These are phyloP conservation scores for Phialophora macrospora DNA, from an alignment of 2,329 filamentous ascomycete genomes.

Conservation along the genomic window DNA sequence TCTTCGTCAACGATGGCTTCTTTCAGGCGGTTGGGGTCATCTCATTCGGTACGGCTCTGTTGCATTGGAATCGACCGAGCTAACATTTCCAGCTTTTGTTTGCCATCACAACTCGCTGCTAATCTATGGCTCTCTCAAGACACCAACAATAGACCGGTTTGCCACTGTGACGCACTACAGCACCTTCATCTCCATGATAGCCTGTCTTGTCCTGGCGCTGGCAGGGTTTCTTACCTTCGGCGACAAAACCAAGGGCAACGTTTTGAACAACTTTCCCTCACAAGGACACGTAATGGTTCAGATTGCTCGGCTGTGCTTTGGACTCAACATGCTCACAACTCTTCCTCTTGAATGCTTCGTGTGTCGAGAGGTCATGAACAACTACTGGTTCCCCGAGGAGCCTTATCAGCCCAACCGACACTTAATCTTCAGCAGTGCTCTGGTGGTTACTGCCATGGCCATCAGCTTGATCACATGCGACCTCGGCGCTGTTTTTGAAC, in stretches of 20 bases:
- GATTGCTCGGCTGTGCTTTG: conserved; percentile 90
- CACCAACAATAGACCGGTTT: conserved; percentile 94
- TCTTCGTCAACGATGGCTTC: conserved; percentile 83
- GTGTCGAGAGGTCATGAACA: conserved; percentile 93
- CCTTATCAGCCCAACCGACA: conserved; percentile 84
- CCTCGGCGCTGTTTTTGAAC: conserved; percentile 89
- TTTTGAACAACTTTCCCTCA: conserved; percentile 94
- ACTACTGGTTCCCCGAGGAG: conserved; percentile 74
- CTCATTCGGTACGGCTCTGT: conserved; percentile 74
- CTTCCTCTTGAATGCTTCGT: conserved; percentile 96
- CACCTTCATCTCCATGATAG: conserved; percentile 85
- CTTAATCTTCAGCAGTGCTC: conserved; percentile 78
- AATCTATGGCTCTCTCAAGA: conserved; percentile 94
- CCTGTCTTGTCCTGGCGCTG: conserved; percentile 85
- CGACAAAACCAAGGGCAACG: conserved; percentile 88
- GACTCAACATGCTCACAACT: conserved; percentile 98
- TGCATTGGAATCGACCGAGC: conserved; percentile 1
- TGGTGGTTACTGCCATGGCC: conserved; percentile 78
- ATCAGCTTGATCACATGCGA: conserved; percentile 88
- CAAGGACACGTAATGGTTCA: conserved; percentile 88
- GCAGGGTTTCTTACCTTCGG: conserved; percentile 92
- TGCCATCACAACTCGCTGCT: conserved; percentile 94
- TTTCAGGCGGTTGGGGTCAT: conserved; percentile 98
- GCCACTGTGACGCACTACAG: conserved; percentile 91
- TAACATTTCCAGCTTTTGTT: conserved; percentile 61